Conservation (phyloP, 2,329 filamentous ascomycete species). For the Monilinia fructicola region DNA sequence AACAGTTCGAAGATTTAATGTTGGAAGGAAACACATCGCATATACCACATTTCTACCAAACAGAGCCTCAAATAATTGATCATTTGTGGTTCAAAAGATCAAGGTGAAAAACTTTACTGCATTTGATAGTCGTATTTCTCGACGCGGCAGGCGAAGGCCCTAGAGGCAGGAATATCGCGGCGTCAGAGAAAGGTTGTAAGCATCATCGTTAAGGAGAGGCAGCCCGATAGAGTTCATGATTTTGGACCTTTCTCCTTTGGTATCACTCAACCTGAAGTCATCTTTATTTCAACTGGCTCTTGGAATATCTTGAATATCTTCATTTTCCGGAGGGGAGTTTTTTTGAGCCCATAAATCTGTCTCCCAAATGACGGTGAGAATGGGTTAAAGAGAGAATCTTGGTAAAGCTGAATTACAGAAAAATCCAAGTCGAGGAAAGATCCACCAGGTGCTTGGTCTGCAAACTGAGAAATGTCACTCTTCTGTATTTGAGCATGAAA, state of each 20-base stretch:
- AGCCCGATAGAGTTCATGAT: background rate
- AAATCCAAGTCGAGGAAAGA: no score
- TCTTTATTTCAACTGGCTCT: background rate
- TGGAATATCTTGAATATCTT: background rate
- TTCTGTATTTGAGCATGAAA: no score
- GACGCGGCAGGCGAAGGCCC: no score
- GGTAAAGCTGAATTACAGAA: no score
- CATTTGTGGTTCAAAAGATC: background rate
- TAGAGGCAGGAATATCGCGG: no score
- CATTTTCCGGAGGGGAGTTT: background rate
- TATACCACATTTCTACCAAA: no score
- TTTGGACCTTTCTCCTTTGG: background rate
- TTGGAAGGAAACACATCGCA: no score
- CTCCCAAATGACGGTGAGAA: background rate
- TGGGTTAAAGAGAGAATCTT: background rate
- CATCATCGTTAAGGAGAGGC: background rate
- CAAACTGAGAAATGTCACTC: no score
- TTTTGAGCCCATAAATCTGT: background rate
- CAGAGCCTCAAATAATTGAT: background rate
- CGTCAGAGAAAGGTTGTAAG: background rate
- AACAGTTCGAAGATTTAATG: no score
- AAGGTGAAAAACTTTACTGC: background rate
- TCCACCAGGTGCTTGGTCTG: no score
- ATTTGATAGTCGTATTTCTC: no score
- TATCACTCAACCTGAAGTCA: background rate